Evolutionary conservation across 225 moss, liverwort and hornwort genomes (phyloP).

Genomic region (Physcomitrium patens): DNA sequence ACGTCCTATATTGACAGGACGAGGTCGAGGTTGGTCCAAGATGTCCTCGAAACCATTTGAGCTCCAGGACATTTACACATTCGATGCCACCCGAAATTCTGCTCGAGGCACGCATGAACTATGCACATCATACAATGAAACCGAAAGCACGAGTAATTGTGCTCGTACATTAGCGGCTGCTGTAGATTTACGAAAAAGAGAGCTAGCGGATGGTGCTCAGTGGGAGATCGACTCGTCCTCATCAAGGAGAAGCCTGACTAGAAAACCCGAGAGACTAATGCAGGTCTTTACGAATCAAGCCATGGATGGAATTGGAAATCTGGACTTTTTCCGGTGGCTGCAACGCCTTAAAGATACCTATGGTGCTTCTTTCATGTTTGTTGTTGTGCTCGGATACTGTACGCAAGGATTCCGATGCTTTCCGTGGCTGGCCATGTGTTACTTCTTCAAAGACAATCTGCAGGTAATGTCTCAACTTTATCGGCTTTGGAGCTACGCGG

Average conservation of each 20-base stretch:
- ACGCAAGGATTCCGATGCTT: slow-evolving; percentile 90
- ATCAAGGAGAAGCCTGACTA: background rate
- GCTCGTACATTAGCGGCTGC: slow-evolving; percentile 30
- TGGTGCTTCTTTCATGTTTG: slow-evolving; percentile 43
- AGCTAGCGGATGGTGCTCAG: slow-evolving; percentile 1
- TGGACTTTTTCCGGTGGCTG: slow-evolving; percentile 57
- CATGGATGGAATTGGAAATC: background rate
- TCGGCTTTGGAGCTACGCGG: background rate
- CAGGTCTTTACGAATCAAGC: slow-evolving; percentile 21
- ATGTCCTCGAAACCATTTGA: background rate
- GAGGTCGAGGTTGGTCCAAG: background rate
- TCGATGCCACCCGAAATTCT: background rate
- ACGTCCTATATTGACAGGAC: slow-evolving; percentile 1
- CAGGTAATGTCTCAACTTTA: slow-evolving; percentile 38
- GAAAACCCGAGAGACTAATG: slow-evolving; percentile 19
- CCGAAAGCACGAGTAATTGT: background rate
- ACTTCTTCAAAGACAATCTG: slow-evolving; percentile 77
- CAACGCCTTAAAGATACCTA: slow-evolving; percentile 5
- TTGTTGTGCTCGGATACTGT: slow-evolving; percentile 74
- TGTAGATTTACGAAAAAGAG: slow-evolving; percentile 31
- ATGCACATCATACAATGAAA: background rate
- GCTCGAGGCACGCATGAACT: background rate
- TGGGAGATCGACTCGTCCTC: slow-evolving; percentile 10
- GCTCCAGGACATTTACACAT: background rate
- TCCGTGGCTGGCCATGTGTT: slow-evolving; percentile 80